Base-by-base conservation (phyloP, 306 rosid species). In the Canavalia gladiata region DNA sequence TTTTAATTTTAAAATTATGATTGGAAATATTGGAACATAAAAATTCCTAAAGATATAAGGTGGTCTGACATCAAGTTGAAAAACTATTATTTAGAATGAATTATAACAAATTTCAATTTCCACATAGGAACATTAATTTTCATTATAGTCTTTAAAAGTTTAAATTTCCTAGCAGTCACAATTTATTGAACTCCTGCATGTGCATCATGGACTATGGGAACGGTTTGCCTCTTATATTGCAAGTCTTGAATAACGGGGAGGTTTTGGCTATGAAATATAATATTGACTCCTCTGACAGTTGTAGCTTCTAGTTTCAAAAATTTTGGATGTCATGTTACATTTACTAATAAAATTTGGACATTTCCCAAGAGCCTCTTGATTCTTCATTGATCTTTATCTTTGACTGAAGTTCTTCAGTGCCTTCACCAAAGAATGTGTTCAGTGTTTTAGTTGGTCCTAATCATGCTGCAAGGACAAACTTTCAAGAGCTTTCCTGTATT, bases 1-100 rank as follows among this genome's bases (percentile, higher is more conserved):
- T 75, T 77, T 59, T 64, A 50, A 18, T 18, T 18, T 18, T 18
- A 18, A 18, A 46, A 37, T 56, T 72, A 25, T 49, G 59, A 49
- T 74, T 55, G 78, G 55, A 45, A 34, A 37, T 18, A 41, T 51
- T 76, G 54, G 70, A 67, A 43, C 72, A 43, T 30, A 18, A 47
- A 68, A 72, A 68, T 56, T 76, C 51, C 25, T 2, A 35, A 64
- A 47, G 35, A 37, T 42, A 47, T 9, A 28, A 31, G 43, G 47
- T 41, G 10, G 63, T 81, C 67, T 62, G 41, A 50, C 68, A 84
- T 62, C 79, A 83, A 73, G 75, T 72, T 60, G 59, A 71, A 66
- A 70, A 42, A n/a, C 66, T 69, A 12, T 60, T 37, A 12, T 67
- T 68, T 50, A 28, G 68, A 28, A 52, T 12, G 76, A 64, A 54